A percentile compares a stretch with the other conserved stretches of the same genome.
Evolutionary conservation across 2,329 filamentous ascomycete species (phyloP).

Genomic region (Cercospora sp.): DNA sequence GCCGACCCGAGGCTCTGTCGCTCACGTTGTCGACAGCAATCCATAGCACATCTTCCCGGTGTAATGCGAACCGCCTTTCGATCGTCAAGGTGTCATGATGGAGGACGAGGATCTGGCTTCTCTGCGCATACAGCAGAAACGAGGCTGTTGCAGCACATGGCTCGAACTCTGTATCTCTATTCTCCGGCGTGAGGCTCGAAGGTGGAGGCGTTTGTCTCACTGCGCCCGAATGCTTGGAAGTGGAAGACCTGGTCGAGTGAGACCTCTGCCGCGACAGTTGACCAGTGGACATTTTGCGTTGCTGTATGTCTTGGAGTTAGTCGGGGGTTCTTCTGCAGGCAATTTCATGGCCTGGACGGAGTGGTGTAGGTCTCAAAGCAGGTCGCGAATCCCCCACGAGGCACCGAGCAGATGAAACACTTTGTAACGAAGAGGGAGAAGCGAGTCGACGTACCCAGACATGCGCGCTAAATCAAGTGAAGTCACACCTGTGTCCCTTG

Average conservation of each 20-base stretch:
- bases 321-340: slow-evolving; percentile 16
- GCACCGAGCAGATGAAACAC: slow-evolving; percentile 30
- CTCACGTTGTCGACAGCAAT: slow-evolving; percentile 90
- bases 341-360: slow-evolving; percentile 28
- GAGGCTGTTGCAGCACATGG: slow-evolving; percentile 88
- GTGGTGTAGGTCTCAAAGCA: slow-evolving; percentile 25
- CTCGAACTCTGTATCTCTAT: slow-evolving; percentile 63
- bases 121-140: slow-evolving; percentile 85
- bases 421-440: slow-evolving; percentile 26
- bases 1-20: slow-evolving; percentile 76
- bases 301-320: slow-evolving; percentile 30
- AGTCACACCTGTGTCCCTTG: slow-evolving; percentile 30
- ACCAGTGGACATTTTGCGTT: slow-evolving; percentile 47
- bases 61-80: slow-evolving; percentile 80
- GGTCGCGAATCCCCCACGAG: slow-evolving; percentile 28
- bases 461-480: slow-evolving; percentile 37
- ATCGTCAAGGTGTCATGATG: slow-evolving; percentile 91
- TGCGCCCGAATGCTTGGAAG: slow-evolving; percentile 13
- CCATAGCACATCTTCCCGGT: slow-evolving; percentile 78
- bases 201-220: slow-evolving; percentile 42
- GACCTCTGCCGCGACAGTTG: slow-evolving; percentile 44
- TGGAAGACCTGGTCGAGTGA: slow-evolving; percentile 29
- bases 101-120: slow-evolving; percentile 77
- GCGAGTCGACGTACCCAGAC: slow-evolving; percentile 35
- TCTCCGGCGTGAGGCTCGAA: slow-evolving; percentile 48